Evolutionary conservation across 2,329 filamentous ascomycete species (phyloP).

Genomic region (Beauveria sp.): DNA sequence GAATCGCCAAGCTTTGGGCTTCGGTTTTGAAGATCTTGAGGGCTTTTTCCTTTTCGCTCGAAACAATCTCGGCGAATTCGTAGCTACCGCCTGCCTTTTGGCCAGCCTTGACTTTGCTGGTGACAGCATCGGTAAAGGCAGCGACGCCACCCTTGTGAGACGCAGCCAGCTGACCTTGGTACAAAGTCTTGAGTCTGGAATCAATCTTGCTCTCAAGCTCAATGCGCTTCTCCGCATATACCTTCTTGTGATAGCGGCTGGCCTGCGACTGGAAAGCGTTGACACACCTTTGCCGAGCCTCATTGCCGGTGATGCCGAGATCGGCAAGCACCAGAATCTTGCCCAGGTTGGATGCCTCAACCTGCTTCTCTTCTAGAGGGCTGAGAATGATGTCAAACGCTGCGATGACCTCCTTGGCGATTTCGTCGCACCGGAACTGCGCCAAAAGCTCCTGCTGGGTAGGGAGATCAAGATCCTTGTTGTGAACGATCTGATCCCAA

Average conservation of each 20-base stretch:
- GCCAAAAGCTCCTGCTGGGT: slow-evolving; percentile 95
- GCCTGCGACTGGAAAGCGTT: slow-evolving; percentile 86
- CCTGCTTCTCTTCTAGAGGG: slow-evolving; percentile 81
- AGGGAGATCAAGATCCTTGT: slow-evolving; percentile 94
- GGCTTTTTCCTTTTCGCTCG: slow-evolving; percentile 69
- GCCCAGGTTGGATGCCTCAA: slow-evolving; percentile 65
- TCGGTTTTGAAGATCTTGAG: slow-evolving; percentile 69
- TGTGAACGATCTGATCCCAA: slow-evolving; percentile 98
- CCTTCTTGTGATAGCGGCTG: slow-evolving; percentile 92
- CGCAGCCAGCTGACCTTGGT: slow-evolving; percentile 78
- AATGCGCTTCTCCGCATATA: slow-evolving; percentile 76
- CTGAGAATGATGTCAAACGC: slow-evolving; percentile 74
- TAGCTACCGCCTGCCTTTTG: slow-evolving; percentile 88
- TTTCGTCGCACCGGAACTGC: slow-evolving; percentile 97
- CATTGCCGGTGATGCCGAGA: slow-evolving; percentile 66
- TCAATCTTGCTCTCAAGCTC: slow-evolving; percentile 87
- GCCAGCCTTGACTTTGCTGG: slow-evolving; percentile 77
- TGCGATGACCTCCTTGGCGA: slow-evolving; percentile 78
- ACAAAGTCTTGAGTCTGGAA: slow-evolving; percentile 77
- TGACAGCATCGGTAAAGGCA: slow-evolving; percentile 81
- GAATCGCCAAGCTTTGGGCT: slow-evolving; percentile 65
- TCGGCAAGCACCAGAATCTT: slow-evolving; percentile 64
- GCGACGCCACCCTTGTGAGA: slow-evolving; percentile 82
- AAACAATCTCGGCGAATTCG: slow-evolving; percentile 92
- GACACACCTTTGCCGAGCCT: slow-evolving; percentile 64